Conservation (phyloP, 2,329 filamentous ascomycete species). For the Macrophomina phaseolina region DNA sequence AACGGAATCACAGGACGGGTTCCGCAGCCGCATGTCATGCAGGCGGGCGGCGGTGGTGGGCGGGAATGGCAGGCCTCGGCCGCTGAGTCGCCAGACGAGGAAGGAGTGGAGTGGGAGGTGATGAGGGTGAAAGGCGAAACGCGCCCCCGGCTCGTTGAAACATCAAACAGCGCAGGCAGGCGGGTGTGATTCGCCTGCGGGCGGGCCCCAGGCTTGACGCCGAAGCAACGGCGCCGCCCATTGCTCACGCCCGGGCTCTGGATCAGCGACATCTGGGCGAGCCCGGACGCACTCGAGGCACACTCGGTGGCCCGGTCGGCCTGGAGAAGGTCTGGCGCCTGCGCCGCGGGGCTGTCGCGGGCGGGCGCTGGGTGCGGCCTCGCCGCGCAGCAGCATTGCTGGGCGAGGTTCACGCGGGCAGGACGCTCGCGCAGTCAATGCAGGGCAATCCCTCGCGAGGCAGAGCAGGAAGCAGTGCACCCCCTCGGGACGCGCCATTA, state of each 20-base stretch:
- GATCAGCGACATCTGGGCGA: conserved; percentile 2
- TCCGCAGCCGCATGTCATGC: conserved; percentile 17
- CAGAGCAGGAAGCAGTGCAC: not conserved
- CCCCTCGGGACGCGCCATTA: conserved; percentile 20
- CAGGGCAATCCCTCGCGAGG: conserved; percentile 14
- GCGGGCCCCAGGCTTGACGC: not conserved
- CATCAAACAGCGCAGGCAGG: not conserved
- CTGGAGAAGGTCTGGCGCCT: conserved; percentile 17
- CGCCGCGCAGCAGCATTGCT: not conserved
- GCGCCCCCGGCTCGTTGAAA: conserved; percentile 3
- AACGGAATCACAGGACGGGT: not conserved
- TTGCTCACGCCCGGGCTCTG: conserved; percentile 10
- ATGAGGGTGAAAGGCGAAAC: not conserved
- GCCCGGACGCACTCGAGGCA: conserved; percentile 11
- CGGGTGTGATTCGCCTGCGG: not conserved
- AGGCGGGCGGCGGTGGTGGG: not conserved
- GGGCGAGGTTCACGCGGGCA: no score
- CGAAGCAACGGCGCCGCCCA: conserved; percentile 10
- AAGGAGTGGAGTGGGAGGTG: not conserved
- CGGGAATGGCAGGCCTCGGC: not conserved
- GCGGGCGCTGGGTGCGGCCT: not conserved
- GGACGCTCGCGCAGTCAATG: not conserved
- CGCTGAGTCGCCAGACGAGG: conserved; percentile 1
- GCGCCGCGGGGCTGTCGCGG: not conserved
- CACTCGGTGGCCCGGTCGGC: conserved; percentile 10